These are phyloP conservation scores for Chlorella sp. DNA, from an alignment of 139 green algal species.

Conservation along the genomic window DNA sequence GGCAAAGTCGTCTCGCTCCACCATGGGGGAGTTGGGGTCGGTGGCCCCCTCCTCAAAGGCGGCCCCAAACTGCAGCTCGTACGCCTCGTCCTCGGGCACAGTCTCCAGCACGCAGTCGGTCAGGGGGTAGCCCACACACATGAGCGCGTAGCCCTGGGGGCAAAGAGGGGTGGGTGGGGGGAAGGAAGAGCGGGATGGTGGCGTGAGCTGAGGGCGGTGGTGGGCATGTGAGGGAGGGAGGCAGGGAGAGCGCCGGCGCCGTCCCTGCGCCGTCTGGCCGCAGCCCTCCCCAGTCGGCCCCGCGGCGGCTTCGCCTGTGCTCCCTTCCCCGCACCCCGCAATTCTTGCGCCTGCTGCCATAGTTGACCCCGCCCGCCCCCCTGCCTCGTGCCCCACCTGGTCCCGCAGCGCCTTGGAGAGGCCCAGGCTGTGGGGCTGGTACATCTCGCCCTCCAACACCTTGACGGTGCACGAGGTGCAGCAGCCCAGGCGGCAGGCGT, in stretches of 20 bases:
- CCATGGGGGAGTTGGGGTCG: constrained; percentile 60
- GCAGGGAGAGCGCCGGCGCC: not conserved
- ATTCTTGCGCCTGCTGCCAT: too few species aligned
- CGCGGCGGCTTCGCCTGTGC: not conserved
- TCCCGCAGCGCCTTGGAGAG: constrained; percentile 68
- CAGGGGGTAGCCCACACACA: constrained; percentile 91
- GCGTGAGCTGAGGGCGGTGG: not conserved
- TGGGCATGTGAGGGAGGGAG: not conserved
- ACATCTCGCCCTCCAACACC: constrained; percentile 74
- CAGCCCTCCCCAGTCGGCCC: not conserved
- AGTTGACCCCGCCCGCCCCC: not conserved
- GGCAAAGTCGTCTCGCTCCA: constrained; percentile 93
- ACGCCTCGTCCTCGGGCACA: constrained; percentile 96
- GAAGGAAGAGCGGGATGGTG: not conserved
- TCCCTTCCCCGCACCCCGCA: too few species aligned
- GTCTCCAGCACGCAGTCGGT: constrained; percentile 85
- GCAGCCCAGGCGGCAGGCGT: constrained; percentile 96
- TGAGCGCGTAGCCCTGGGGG: constrained; percentile 90
- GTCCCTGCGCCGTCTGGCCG: not conserved
- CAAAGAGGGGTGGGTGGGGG: not conserved
- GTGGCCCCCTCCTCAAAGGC: constrained; percentile 78
- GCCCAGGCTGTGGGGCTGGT: constrained; percentile 69
- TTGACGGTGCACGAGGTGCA: constrained; percentile 96
- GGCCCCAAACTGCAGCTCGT: constrained; percentile 95
- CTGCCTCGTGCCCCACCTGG: constrained; percentile 24